Base-by-base conservation (phyloP, 2,329 filamentous ascomycete species). In the Apiospora kogelbergensis region DNA sequence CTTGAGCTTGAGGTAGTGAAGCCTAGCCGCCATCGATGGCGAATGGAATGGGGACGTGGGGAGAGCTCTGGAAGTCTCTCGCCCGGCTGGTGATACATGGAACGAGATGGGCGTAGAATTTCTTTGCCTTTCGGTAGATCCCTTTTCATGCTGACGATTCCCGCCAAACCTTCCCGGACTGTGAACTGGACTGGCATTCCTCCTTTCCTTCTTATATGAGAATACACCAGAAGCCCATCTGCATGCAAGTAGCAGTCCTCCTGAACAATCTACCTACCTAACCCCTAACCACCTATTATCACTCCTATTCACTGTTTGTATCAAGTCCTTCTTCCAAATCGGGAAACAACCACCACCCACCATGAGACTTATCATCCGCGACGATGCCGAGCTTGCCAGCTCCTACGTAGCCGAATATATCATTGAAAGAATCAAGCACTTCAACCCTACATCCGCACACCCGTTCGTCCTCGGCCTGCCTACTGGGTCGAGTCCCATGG, bases 381-480 rank as follows among this genome's bases (percentile, higher is more conserved):
- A 95, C 79, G 86, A 93, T 76, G 85, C 91, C 74, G 80, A 85
- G 68, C 83, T 86, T 71, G 91, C 91, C 68, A 93, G 92, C 76
- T 84, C 86, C 74, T 94, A 95, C 80, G 91, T 95, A 73, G 92
- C 93, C 71, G 90, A 93, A 79, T 94, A 95, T 81, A 91, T 96
- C 75, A 89, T 95, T 81, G 91, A 92, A 75, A 90, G 93, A 74
- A 95, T 96, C 84, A 92, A 91, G 75, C 83, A 88, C 70, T 96
- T 94, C 81, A 86, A 87, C 65, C 93, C 93, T 45, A 92, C 91
- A 6, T 83, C 90, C 64, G 83, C 89, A 72, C 89, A 89, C 73
- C 93, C 93, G 1, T 96, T 97, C 76, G 91, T 96, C 6, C 88
- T 97, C 63, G 93, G 93, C 69, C 85, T 97, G 64, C 93, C 93